Evolutionary conservation across 257 asterid species (phyloP).

Genomic region (Capsicum rhomboideum): DNA sequence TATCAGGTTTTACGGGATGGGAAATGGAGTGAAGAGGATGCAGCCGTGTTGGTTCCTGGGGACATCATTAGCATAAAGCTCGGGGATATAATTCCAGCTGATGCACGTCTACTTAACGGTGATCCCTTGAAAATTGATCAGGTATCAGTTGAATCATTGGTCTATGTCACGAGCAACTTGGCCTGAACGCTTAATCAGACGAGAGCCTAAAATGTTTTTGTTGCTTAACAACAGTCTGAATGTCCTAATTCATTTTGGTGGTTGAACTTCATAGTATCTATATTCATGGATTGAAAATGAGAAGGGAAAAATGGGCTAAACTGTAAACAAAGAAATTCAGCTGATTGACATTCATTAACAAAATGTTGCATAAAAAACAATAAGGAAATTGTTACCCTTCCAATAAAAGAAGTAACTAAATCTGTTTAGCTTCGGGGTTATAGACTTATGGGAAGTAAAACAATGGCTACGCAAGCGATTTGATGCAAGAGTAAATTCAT

Average conservation of each 20-base stretch:
- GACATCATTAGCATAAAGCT: constrained; percentile 33
- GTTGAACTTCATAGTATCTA: background rate
- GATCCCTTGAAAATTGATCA: constrained; percentile 35
- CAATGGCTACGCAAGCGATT: background rate
- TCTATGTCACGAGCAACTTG: background rate
- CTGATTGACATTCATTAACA: background rate
- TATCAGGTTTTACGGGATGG: constrained; percentile 26
- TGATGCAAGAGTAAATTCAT: background rate
- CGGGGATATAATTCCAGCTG: constrained; percentile 35
- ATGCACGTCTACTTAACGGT: constrained; percentile 31
- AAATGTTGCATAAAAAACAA: background rate
- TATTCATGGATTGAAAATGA: background rate
- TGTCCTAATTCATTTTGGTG: background rate
- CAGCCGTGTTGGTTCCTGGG: constrained; percentile 30
- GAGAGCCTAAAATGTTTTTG: background rate
- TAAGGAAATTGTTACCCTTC: background rate
- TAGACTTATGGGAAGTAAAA: background rate
- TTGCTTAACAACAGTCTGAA: background rate
- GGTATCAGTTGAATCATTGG: constrained; percentile 4
- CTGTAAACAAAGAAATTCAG: background rate
- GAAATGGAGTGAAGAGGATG: constrained; percentile 33
- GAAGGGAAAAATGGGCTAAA: background rate
- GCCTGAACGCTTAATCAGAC: background rate
- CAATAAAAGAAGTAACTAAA: background rate
- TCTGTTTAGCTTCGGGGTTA: background rate